Conservation (phyloP, 2,329 filamentous ascomycete genomes). For the Xylaria sp. region DNA sequence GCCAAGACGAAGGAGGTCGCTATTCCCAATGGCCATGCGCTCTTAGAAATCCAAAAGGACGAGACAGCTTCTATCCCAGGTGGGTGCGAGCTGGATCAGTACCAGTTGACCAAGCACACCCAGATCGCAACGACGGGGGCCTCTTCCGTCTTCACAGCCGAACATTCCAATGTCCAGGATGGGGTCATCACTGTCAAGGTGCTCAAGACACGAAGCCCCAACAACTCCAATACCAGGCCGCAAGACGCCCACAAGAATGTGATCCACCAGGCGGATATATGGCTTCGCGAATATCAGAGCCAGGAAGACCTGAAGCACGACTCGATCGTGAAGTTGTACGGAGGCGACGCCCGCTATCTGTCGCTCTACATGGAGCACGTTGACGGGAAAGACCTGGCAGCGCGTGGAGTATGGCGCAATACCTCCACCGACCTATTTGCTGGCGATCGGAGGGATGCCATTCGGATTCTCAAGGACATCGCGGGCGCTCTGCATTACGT, state of each 20-base stretch:
- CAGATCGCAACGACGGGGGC: constrained; percentile 59
- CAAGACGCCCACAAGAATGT: constrained; percentile 57
- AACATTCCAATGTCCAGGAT: constrained; percentile 55
- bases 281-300: constrained; percentile 60
- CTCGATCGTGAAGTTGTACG: constrained; percentile 61
- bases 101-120: constrained; percentile 57
- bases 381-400: constrained; percentile 57
- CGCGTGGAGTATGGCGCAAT: constrained; percentile 53
- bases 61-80: constrained; percentile 54
- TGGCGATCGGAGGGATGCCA: constrained; percentile 52
- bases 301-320: constrained; percentile 59
- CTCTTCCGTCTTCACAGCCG: constrained; percentile 59
- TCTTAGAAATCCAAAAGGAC: constrained; percentile 54
- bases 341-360: constrained; percentile 61
- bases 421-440: constrained; percentile 51
- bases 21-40: constrained; percentile 49
- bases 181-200: constrained; percentile 63
- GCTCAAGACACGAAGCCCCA: constrained; percentile 54
- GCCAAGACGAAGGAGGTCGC: constrained; percentile 52
- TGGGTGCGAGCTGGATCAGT: constrained; percentile 55
- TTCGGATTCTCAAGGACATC: constrained; percentile 58
- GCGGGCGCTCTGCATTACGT: constrained; percentile 58
- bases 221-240: constrained; percentile 46
- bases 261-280: constrained; percentile 62
- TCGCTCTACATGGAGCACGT: constrained; percentile 66